phyloP scores from a whole-genome alignment of 148 eudicot genomes.

The Heliamphora exappendiculata region DNA sequence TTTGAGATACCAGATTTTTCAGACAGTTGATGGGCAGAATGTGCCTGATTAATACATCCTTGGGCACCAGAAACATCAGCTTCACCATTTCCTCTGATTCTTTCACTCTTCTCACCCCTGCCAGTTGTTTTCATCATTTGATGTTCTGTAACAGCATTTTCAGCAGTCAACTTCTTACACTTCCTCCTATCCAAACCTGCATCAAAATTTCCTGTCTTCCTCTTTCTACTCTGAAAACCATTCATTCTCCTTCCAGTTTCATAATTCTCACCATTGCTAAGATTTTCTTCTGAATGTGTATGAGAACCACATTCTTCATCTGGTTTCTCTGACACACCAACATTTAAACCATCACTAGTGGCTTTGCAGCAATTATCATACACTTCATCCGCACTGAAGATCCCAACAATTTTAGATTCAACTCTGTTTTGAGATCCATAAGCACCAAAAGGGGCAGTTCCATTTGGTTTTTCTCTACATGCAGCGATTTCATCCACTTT shows the following conservation, averaged over 20 bases:
- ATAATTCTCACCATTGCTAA: conserved; percentile 3
- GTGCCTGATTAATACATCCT: neutral
- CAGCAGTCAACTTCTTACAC: neutral
- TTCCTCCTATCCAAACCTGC: conserved; percentile 1
- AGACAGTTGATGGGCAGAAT: neutral
- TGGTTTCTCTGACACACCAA: neutral
- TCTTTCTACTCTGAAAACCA: conserved; percentile 25
- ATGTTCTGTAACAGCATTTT: neutral
- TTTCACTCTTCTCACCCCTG: conserved; percentile 15
- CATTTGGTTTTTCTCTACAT: conserved; percentile 8
- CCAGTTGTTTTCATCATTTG: neutral
- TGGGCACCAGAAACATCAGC: neutral
- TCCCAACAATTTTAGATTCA: neutral
- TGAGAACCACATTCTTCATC: neutral
- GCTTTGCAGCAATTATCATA: neutral
- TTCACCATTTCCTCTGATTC: neutral
- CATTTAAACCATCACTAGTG: neutral
- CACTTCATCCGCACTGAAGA: neutral
- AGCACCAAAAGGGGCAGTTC: neutral
- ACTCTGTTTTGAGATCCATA: neutral
- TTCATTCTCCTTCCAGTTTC: conserved; percentile 15
- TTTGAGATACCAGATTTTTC: neutral
- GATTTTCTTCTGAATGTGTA: conserved; percentile 6
- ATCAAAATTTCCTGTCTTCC: neutral
- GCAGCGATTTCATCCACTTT: conserved; percentile 13